These are phyloP conservation scores for Paracoccidioides brasiliensis DNA, from an alignment of 2,329 filamentous ascomycete genomes.

Conservation along the genomic window DNA sequence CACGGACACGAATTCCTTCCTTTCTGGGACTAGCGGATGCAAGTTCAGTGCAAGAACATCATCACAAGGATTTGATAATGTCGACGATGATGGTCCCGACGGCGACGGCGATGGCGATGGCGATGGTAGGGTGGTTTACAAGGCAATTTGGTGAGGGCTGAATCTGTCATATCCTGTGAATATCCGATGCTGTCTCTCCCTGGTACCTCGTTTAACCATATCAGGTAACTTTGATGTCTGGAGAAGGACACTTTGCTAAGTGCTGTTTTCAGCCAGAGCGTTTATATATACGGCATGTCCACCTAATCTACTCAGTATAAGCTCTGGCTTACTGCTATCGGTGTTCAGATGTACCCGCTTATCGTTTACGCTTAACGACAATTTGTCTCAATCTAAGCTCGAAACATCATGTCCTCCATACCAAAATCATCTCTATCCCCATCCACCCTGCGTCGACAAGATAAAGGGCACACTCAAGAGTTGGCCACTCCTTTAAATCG, in stretches of 20 bases:
- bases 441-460: not conserved
- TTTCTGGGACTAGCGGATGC: slow-evolving; percentile 2
- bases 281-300: no score
- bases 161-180: not conserved
- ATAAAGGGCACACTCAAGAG: not conserved
- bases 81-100: not conserved
- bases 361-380: not conserved
- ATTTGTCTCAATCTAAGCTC: no score
- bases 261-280: no score
- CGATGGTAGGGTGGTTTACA: not conserved
- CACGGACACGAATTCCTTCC: slow-evolving; percentile 7
- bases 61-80: not conserved
- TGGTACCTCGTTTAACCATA: no score
- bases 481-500: slow-evolving; percentile 4
- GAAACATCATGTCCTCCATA: not conserved
- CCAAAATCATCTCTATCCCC: not conserved
- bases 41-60: not conserved
- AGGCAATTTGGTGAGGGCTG: not conserved
- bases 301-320: not conserved
- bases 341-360: not conserved
- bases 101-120: not conserved
- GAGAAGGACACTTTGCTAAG: no score
- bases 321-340: not conserved
- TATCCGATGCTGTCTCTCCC: not conserved
- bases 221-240: no score